A percentile compares a stretch with the other conserved stretches of the same genome.
Evolutionary conservation across 2,329 filamentous ascomycete genomes (phyloP).

Genomic region (Ophiognomonia clavigignenti-juglandacearum): DNA sequence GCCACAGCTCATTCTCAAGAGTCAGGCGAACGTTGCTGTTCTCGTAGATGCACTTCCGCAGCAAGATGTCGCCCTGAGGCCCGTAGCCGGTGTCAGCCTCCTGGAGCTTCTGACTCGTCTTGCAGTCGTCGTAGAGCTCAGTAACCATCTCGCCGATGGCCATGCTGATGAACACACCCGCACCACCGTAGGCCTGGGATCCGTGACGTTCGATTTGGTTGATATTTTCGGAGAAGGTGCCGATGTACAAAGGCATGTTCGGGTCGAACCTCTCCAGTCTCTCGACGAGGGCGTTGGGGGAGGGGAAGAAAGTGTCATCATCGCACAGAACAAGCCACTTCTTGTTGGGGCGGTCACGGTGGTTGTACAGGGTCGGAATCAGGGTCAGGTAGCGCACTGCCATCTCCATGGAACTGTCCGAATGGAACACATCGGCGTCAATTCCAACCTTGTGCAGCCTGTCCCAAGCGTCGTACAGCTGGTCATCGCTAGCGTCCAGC

Average conservation of each 20-base stretch:
- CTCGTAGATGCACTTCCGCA: slow-evolving; percentile 60
- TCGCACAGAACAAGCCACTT: slow-evolving; percentile 61
- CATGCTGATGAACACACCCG: slow-evolving; percentile 57
- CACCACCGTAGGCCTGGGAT: slow-evolving; percentile 60
- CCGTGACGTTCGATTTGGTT: slow-evolving; percentile 56
- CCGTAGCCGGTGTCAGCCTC: slow-evolving; percentile 56
- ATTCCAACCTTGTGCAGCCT: slow-evolving; percentile 45
- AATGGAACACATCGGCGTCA: slow-evolving; percentile 52
- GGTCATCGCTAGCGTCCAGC: slow-evolving; percentile 45
- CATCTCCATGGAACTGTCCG: slow-evolving; percentile 50
- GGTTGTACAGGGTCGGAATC: slow-evolving; percentile 49
- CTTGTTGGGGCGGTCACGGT: slow-evolving; percentile 40
- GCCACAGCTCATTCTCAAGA: slow-evolving; percentile 52
- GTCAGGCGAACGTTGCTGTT: slow-evolving; percentile 56
- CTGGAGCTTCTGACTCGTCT: slow-evolving; percentile 44
- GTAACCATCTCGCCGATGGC: slow-evolving; percentile 30
- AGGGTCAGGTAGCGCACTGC: slow-evolving; percentile 53
- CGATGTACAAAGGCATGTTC: slow-evolving; percentile 50
- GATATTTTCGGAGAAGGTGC: slow-evolving; percentile 57
- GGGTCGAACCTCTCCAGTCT: slow-evolving; percentile 49
- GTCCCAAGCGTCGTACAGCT: slow-evolving; percentile 45
- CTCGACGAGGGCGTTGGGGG: slow-evolving; percentile 48
- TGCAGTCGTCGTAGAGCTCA: slow-evolving; percentile 29
- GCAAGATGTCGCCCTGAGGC: slow-evolving; percentile 55
- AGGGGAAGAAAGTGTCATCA: slow-evolving; percentile 62